These are phyloP conservation scores for Lachnum nothofagi DNA, from an alignment of 2,329 filamentous ascomycete species.

Conservation along the genomic window DNA sequence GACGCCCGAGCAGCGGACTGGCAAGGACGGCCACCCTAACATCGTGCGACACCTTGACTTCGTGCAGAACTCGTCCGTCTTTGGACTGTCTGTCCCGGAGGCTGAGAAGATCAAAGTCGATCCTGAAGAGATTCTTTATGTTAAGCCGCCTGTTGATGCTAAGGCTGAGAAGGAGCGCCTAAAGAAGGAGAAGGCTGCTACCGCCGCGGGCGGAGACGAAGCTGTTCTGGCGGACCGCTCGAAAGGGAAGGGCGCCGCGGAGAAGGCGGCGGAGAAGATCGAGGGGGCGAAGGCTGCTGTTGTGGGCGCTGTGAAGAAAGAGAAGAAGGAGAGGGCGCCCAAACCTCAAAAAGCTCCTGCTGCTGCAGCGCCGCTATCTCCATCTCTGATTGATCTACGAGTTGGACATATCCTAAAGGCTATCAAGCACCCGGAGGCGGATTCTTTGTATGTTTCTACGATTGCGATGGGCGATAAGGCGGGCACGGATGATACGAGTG, in stretches of 20 bases:
- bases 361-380: slow-evolving; percentile 71
- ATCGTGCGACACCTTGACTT: slow-evolving; percentile 91
- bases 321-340: slow-evolving; percentile 84
- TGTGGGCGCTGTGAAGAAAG: slow-evolving; percentile 56
- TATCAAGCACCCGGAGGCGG: slow-evolving; percentile 90
- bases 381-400: slow-evolving; percentile 84
- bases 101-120: slow-evolving; percentile 75
- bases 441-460: slow-evolving; percentile 91
- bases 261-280: slow-evolving; percentile 28
- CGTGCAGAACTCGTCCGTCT: slow-evolving; percentile 81
- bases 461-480: slow-evolving; percentile 88
- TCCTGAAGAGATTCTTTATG: slow-evolving; percentile 72
- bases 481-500: slow-evolving; percentile 80
- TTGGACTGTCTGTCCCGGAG: slow-evolving; percentile 63
- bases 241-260: slow-evolving; percentile 44
- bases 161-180: slow-evolving; percentile 95
- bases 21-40: slow-evolving; percentile 82
- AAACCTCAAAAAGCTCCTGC: slow-evolving; percentile 66
- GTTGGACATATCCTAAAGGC: slow-evolving; percentile 97
- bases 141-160: slow-evolving; percentile 81
- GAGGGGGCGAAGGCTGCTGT: slow-evolving; percentile 36
- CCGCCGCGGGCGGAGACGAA: slow-evolving; percentile 46
- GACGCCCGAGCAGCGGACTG: slow-evolving; percentile 81
- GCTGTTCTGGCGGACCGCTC: slow-evolving; percentile 54
- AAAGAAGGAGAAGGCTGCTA: slow-evolving; percentile 88